Evolutionary conservation across 2,329 filamentous ascomycete species (phyloP), one percentile per base, ranked within the genome.

Genomic region (Fusarium sp.): DNA sequence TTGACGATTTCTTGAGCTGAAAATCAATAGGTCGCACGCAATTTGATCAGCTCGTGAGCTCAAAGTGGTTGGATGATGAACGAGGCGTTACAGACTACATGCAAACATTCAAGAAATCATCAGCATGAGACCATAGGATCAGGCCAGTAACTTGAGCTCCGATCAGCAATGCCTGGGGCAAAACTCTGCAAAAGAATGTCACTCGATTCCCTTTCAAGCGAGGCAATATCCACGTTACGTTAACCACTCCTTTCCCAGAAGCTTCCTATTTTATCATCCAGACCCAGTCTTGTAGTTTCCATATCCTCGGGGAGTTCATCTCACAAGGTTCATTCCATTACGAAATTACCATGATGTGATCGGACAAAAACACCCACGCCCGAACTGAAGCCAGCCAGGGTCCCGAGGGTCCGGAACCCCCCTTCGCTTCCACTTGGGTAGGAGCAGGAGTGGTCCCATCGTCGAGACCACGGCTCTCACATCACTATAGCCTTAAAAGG

Each of bases 401-500:
- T 52, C 43, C 72, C 68, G 52, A 72, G 33, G 68, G 54, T n/a
- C 65, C 58, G 61, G 58, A 64, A 43, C 35, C n/a, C 63, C 63
- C 27, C 48, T 52, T 58, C 41, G 5, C n/a, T 14, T 39, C 56
- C 58, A n/a, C 54, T 27, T 45, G 29, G 4, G 39, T 33, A n/a
- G 43, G 35, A 61, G 64, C 43, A 63, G 65, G 68, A 69, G 64
- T 74, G 65, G 68, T 59, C 61, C 64, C 45, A 64, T 66, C 52
- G 54, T 64, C 31, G 31, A 27, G 52, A 52, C 24, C 48, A 63
- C 52, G 39, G 54, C n/a, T 22, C n/a, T 78, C n/a, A 43, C 73
- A 77, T 76, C 68, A 77, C 50, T 18, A 8, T 14, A 71, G 66
- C 67, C 62, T 60, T 62, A 58, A 48, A 78, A 77, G 64, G 65